Evolutionary conservation across 2,329 filamentous ascomycete species (phyloP).

Genomic region (Arthrobotrys pseudoclavata): DNA sequence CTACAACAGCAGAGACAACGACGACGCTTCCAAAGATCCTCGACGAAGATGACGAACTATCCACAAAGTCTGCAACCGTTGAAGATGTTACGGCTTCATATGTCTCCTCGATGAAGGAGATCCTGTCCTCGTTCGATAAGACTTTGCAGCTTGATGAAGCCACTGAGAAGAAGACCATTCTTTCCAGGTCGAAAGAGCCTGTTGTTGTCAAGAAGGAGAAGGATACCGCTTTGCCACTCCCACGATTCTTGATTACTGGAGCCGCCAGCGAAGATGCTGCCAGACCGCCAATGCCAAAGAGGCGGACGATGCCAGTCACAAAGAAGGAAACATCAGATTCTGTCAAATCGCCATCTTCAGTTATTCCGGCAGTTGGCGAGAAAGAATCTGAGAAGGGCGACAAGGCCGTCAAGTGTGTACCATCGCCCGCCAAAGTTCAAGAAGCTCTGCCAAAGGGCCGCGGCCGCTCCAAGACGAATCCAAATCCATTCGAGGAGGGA

Average conservation of each 20-base stretch:
- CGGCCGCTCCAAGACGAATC: conserved; percentile 55
- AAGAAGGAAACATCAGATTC: conserved; percentile 49
- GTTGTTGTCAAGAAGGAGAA: conserved; percentile 57
- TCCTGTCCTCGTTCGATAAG: conserved; percentile 58
- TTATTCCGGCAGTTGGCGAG: conserved; percentile 45
- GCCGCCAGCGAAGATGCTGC: conserved; percentile 39
- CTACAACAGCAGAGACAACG: conserved; percentile 5
- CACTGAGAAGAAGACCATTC: conserved; percentile 51
- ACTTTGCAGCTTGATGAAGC: conserved; percentile 54
- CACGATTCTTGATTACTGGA: conserved; percentile 53
- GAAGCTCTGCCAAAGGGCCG: conserved; percentile 39
- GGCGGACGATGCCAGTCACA: conserved; percentile 41
- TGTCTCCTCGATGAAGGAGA: conserved; percentile 59
- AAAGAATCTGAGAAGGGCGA: conserved; percentile 55
- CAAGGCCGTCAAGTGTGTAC: conserved; percentile 44
- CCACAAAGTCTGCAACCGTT: conserved; percentile 35
- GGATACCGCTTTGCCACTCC: conserved; percentile 56
- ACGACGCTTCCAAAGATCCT: conserved; percentile 52
- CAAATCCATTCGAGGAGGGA: conserved; percentile 55
- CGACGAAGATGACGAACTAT: conserved; percentile 55
- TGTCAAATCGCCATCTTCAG: conserved; percentile 52
- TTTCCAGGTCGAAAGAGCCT: conserved; percentile 31
- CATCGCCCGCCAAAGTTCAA: conserved; percentile 2
- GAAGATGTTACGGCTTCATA: conserved; percentile 59
- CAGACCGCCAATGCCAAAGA: conserved; percentile 41